These are phyloP conservation scores for Saussurea involucrata DNA, from an alignment of 129 eudicot genomes.

Conservation along the genomic window DNA sequence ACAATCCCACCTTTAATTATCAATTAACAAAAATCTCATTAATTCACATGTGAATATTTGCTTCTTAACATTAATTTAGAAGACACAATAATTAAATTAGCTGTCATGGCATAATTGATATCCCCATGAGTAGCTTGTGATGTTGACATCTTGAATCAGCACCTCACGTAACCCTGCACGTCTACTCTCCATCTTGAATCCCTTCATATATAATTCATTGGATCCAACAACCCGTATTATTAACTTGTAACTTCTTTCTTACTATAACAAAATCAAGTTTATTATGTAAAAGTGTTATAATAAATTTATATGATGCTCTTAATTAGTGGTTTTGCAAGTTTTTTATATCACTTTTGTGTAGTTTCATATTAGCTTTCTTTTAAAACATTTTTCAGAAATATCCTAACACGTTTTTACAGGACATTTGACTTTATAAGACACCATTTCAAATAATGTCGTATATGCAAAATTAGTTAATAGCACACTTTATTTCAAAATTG, in stretches of 20 bases:
- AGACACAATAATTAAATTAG: neutral
- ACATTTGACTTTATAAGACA: no score
- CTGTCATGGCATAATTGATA: constrained; percentile 45
- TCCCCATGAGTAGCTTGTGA: constrained; percentile 67
- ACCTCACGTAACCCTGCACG: constrained; percentile 49
- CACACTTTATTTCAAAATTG: no score
- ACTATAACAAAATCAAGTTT: neutral
- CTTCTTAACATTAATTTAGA: neutral
- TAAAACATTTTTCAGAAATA: no score
- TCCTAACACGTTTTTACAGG: neutral
- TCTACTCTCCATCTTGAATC: constrained; percentile 78
- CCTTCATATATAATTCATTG: constrained; percentile 38
- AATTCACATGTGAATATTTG: neutral
- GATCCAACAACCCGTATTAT: neutral
- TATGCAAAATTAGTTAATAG: no score
- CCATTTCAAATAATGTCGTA: no score
- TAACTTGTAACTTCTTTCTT: neutral
- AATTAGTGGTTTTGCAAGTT: neutral
- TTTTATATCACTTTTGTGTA: neutral
- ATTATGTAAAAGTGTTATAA: neutral
- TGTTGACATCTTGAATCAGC: constrained; percentile 30
- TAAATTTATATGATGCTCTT: neutral
- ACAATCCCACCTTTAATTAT: constrained; percentile 68
- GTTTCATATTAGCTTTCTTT: no score
- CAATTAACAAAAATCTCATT: neutral